phyloP scores from a whole-genome alignment of 768 basidiomycete genomes.

The Cantharellus cinnabarinus region DNA sequence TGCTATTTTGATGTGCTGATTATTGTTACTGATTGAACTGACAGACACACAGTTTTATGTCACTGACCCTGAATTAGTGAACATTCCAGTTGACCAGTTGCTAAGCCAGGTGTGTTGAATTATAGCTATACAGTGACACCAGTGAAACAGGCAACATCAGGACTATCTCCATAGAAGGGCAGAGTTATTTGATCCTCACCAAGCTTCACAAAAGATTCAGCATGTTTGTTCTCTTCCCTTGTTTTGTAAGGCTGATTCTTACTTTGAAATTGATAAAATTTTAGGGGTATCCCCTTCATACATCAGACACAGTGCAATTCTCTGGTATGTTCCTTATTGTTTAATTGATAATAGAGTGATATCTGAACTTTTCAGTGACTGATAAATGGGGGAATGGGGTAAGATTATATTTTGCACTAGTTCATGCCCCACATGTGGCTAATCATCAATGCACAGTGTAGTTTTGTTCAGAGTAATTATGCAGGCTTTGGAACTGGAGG shows the following conservation, averaged over 20 bases:
- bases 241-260: background rate
- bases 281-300: conserved; percentile 63
- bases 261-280: conserved; percentile 6
- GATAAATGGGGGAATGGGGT: conserved; percentile 72
- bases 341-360: background rate
- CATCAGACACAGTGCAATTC: conserved; percentile 91
- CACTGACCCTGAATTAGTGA: conserved; percentile 61
- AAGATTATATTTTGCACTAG: background rate
- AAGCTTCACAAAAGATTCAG: conserved; percentile 41
- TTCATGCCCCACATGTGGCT: background rate
- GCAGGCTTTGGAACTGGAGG: conserved; percentile 83
- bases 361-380: conserved; percentile 26
- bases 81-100: conserved; percentile 53
- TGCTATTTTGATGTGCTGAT: background rate
- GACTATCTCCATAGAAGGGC: conserved; percentile 69
- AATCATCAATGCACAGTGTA: conserved; percentile 24
- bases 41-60: conserved; percentile 77
- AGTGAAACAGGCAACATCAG: conserved; percentile 20
- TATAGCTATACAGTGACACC: background rate
- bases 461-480: conserved; percentile 78
- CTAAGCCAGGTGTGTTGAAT: conserved; percentile 47
- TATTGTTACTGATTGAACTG: background rate
- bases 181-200: conserved; percentile 48
- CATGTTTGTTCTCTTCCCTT: conserved; percentile 27
- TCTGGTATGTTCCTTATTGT: conserved; percentile 30